phyloP scores from a whole-genome alignment of 1,284 basidiomycete genomes.

The Coniferiporia weirii region DNA sequence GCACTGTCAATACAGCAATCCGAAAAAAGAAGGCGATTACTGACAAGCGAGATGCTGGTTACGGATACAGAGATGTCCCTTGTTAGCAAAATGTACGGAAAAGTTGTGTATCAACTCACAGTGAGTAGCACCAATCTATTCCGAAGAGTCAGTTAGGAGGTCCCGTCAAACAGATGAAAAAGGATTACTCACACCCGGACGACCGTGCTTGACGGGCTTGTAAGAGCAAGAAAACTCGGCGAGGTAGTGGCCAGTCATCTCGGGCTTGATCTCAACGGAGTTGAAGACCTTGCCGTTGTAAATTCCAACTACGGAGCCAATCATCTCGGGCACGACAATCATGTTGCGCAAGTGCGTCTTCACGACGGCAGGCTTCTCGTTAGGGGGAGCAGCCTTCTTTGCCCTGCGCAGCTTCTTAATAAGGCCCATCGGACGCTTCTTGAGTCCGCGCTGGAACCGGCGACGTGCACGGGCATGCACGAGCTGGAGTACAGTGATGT shows the following conservation, averaged over 20 bases:
- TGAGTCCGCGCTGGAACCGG: conserved; percentile 98
- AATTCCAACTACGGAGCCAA: conserved; percentile 92
- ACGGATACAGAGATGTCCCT: conserved; percentile 9
- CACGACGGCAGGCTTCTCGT: conserved; percentile 97
- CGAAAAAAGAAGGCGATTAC: conserved; percentile 24
- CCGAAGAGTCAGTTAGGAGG: neutral
- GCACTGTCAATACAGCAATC: conserved; percentile 5
- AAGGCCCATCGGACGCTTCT: conserved; percentile 96
- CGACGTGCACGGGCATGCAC: conserved; percentile 98
- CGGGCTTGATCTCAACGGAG: conserved; percentile 98
- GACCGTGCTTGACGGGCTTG: conserved; percentile 99
- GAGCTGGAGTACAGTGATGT: conserved; percentile 54
- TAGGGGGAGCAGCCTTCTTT: conserved; percentile 97
- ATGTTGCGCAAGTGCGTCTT: conserved; percentile 99
- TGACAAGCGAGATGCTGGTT: conserved; percentile 64
- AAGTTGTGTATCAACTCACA: conserved; percentile 28
- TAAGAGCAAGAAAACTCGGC: conserved; percentile 94
- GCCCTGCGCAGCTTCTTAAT: conserved; percentile 99
- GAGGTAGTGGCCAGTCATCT: conserved; percentile 99
- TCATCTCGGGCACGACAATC: conserved; percentile 99
- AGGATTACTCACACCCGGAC: conserved; percentile 72
- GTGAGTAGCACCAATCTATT: conserved; percentile 87
- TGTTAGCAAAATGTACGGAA: conserved; percentile 35
- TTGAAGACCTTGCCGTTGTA: conserved; percentile 99
- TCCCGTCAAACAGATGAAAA: neutral